Percentiles rank a stretch among this genome's conserved stretches.
Evolutionary conservation across 179 eudicot genomes (phyloP).

Genomic region (Beta macrorhiza): DNA sequence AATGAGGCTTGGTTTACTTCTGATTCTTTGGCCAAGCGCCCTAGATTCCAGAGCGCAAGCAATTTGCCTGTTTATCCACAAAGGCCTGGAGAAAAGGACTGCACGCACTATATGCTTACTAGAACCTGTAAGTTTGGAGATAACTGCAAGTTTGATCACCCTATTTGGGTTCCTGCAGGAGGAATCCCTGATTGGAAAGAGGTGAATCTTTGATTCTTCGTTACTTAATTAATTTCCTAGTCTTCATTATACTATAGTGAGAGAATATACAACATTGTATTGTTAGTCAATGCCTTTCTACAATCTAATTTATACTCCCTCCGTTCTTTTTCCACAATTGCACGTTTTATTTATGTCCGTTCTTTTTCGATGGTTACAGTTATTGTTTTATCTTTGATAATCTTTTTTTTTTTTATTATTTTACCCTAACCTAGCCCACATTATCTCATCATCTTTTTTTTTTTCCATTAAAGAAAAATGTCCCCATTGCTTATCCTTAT

Average conservation of each 20-base stretch:
- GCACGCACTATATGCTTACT: constrained; percentile 96
- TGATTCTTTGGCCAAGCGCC: constrained; percentile 86
- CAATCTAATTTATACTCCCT: background rate
- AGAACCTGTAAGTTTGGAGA: constrained; percentile 99
- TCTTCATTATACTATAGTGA: constrained; percentile 9
- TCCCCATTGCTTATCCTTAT: no score
- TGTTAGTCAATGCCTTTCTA: constrained; percentile 2
- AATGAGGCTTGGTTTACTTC: constrained; percentile 88
- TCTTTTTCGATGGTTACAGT: no score
- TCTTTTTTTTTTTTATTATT: no score
- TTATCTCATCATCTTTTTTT: no score
- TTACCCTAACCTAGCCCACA: no score
- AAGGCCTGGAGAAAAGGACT: constrained; percentile 98
- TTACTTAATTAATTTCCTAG: constrained; percentile 28
- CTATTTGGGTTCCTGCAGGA: constrained; percentile 98
- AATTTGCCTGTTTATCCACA: constrained; percentile 92
- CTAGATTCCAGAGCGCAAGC: constrained; percentile 85
- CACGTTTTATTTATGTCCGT: no score
- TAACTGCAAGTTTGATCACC: constrained; percentile 98
- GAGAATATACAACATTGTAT: constrained; percentile 18
- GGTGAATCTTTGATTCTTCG: constrained; percentile 65
- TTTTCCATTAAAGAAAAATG: no score
- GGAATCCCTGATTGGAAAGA: constrained; percentile 99
- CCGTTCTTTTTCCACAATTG: no score
- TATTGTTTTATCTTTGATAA: no score